phyloP scores from a whole-genome alignment of 352 stramenopile genomes.

The Plasmopara viticola region DNA sequence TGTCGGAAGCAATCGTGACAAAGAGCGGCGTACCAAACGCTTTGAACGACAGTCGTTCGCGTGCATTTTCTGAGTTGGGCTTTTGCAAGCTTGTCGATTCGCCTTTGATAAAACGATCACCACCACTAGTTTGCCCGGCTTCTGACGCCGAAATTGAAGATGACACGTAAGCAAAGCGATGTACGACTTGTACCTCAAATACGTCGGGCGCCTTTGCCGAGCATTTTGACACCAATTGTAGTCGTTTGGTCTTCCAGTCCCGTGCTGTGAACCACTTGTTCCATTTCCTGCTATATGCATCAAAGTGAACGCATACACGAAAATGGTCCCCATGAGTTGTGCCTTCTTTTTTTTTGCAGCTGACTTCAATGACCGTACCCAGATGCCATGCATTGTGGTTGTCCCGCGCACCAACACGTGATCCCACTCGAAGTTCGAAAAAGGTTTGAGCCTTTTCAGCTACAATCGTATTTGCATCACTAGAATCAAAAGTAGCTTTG shows the following conservation, averaged over 20 bases:
- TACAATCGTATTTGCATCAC: constrained; percentile 4
- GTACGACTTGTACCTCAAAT: constrained; percentile 74
- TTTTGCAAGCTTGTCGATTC: constrained; percentile 18
- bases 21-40: constrained; percentile 68
- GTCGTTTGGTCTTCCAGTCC: constrained; percentile 52
- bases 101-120: constrained; percentile 11
- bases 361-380: constrained; percentile 50
- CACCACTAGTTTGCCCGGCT: constrained; percentile 14
- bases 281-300: constrained; percentile 63
- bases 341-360: constrained; percentile 5
- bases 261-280: constrained; percentile 58
- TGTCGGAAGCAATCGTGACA: constrained; percentile 68
- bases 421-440: constrained; percentile 41
- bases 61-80: constrained; percentile 5
- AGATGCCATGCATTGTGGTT: constrained; percentile 46
- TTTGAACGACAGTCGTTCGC: constrained; percentile 24
- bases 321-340: constrained; percentile 2
- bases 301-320: constrained; percentile 60
- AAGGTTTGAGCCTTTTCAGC: constrained; percentile 27
- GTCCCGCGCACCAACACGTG: constrained; percentile 50
- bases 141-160: constrained; percentile 4
- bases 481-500: neutral
- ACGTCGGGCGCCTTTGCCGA: constrained; percentile 46
- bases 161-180: constrained; percentile 26
- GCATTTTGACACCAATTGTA: constrained; percentile 36